These are phyloP conservation scores for Arthrinium phaeospermum DNA, from an alignment of 2,329 filamentous ascomycete species.

Conservation along the genomic window DNA sequence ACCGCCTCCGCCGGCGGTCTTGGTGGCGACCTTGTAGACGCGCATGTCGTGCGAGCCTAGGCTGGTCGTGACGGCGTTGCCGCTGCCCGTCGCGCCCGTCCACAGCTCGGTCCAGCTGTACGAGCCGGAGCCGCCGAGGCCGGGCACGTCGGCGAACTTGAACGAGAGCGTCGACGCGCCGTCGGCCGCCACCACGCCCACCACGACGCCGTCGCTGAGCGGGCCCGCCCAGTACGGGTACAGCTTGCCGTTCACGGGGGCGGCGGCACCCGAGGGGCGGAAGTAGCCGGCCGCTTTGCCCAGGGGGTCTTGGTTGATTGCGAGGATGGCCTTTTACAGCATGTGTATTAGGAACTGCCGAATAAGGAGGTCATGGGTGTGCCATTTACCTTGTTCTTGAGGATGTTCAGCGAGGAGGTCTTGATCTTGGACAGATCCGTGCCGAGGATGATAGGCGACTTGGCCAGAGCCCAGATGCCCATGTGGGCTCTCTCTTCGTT, in stretches of 20 bases:
- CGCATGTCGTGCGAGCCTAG: slow-evolving; percentile 34
- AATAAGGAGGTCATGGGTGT: background rate
- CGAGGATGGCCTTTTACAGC: slow-evolving; percentile 20
- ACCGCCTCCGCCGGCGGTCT: background rate
- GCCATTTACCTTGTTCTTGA: slow-evolving; percentile 22
- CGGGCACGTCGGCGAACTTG: slow-evolving; percentile 50
- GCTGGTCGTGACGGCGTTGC: slow-evolving; percentile 28
- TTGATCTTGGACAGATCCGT: slow-evolving; percentile 22
- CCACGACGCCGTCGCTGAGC: slow-evolving; percentile 41
- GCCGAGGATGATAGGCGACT: slow-evolving; percentile 23
- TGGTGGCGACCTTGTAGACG: slow-evolving; percentile 31
- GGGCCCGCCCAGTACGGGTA: slow-evolving; percentile 49
- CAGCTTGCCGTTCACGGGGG: slow-evolving; percentile 46
- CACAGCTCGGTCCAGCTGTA: slow-evolving; percentile 47
- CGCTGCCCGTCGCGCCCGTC: slow-evolving; percentile 32
- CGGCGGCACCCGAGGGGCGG: slow-evolving; percentile 36
- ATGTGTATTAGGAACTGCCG: background rate
- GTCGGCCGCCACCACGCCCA: slow-evolving; percentile 45
- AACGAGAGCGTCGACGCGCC: slow-evolving; percentile 49
- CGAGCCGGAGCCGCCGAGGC: slow-evolving; percentile 40
- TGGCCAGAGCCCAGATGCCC: slow-evolving; percentile 23
- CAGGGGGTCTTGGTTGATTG: slow-evolving; percentile 24
- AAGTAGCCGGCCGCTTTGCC: slow-evolving; percentile 21
- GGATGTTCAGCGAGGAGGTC: slow-evolving; percentile 18
- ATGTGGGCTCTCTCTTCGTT: slow-evolving; percentile 24